phyloP scores from a whole-genome alignment of 2,329 filamentous ascomycete species.

The Emergomyces pasteurianus region DNA sequence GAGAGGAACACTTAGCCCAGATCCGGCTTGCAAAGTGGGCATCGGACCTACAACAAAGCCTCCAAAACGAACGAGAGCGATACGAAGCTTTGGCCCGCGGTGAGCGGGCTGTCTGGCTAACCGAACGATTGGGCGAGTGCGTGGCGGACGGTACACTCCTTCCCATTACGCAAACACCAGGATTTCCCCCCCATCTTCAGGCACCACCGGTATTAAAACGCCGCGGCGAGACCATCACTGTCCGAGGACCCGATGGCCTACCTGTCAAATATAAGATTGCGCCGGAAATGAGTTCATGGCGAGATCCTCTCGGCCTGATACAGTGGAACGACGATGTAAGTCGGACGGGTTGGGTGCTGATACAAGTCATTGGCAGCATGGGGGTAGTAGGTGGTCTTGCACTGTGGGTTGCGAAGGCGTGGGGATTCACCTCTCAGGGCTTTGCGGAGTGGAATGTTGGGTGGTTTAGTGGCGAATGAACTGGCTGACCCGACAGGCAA shows the following conservation, averaged over 20 bases:
- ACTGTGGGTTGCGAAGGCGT: constrained; percentile 45
- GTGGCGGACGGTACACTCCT: constrained; percentile 53
- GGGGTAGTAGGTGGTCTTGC: constrained; percentile 62
- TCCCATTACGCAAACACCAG: constrained; percentile 33
- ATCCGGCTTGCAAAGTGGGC: constrained; percentile 75
- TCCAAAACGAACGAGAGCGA: constrained; percentile 59
- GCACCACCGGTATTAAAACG: constrained; percentile 6
- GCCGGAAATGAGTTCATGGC: constrained; percentile 36
- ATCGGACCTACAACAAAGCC: constrained; percentile 62
- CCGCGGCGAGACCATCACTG: constrained; percentile 10
- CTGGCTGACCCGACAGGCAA: background rate
- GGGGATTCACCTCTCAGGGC: constrained; percentile 24
- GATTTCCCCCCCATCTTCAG: constrained; percentile 17
- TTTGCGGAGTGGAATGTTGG: constrained; percentile 19
- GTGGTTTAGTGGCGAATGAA: constrained; percentile 3
- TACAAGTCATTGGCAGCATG: constrained; percentile 63
- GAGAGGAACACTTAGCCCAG: constrained; percentile 51
- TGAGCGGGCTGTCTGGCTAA: constrained; percentile 58
- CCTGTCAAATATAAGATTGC: constrained; percentile 23
- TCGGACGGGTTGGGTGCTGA: constrained; percentile 51
- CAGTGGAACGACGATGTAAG: constrained; percentile 55
- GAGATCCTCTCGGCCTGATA: constrained; percentile 71
- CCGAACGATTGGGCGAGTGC: constrained; percentile 53
- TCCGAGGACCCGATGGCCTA: constrained; percentile 17
- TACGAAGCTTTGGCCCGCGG: constrained; percentile 52